Evolutionary conservation across 2,329 filamentous ascomycete species (phyloP).

Genomic region (Fusarium sublunatum): DNA sequence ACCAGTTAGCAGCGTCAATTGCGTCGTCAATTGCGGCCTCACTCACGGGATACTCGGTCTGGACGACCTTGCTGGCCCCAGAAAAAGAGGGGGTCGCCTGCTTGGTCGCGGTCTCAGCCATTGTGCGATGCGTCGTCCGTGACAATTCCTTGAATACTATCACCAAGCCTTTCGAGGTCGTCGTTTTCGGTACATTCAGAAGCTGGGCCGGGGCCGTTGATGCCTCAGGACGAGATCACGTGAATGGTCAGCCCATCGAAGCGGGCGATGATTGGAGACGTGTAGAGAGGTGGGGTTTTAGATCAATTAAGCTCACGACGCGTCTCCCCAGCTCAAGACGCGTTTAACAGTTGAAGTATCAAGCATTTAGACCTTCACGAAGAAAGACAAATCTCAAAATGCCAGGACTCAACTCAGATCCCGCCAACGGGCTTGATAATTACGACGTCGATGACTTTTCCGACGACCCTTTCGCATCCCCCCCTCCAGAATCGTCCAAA

Average conservation of each 20-base stretch:
- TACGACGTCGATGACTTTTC: constrained; percentile 73
- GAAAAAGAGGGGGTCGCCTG: constrained; percentile 51
- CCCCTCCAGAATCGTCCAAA: constrained; percentile 56
- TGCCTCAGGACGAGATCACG: constrained; percentile 51
- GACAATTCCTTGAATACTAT: constrained; percentile 46
- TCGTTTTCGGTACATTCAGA: constrained; percentile 40
- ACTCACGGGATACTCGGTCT: constrained; percentile 88
- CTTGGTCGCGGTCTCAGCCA: constrained; percentile 55
- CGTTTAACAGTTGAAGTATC: constrained; percentile 20
- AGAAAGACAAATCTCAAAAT: constrained; percentile 4
- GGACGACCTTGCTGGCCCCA: constrained; percentile 75
- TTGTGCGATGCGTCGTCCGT: constrained; percentile 49
- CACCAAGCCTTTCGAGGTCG: constrained; percentile 43
- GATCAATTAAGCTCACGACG: constrained; percentile 45
- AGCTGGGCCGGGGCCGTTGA: constrained; percentile 37
- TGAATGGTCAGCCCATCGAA: constrained; percentile 43
- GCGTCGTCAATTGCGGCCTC: constrained; percentile 32
- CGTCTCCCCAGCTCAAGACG: constrained; percentile 34
- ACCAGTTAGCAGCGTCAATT: constrained; percentile 42
- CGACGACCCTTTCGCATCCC: constrained; percentile 62
- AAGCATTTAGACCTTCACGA: background rate
- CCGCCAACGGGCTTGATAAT: constrained; percentile 71
- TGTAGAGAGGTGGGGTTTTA: background rate
- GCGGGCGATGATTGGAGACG: constrained; percentile 31
- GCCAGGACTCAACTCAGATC: constrained; percentile 42